Percentiles rank a stretch among this genome's conserved stretches.
These are phyloP conservation scores for Strigomonas galati DNA, from an alignment of 208 protist genomes.

Conservation along the genomic window DNA sequence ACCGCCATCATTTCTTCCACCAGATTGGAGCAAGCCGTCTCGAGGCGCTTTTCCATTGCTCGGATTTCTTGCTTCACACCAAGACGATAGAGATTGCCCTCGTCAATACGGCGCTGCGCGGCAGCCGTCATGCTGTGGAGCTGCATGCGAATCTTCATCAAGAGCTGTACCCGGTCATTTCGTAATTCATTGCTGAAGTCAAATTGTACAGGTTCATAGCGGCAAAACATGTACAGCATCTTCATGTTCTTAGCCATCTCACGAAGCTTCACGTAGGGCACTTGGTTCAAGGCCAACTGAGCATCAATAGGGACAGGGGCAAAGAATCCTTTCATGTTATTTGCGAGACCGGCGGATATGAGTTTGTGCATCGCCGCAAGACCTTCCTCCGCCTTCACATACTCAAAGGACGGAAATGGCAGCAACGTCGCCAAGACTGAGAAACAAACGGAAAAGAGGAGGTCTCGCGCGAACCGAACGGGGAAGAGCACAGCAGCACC, in stretches of 20 bases:
- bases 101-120: conserved; percentile 20
- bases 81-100: neutral
- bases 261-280: conserved; percentile 40
- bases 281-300: conserved; percentile 35
- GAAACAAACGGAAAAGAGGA: conserved; percentile 37
- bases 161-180: conserved; percentile 27
- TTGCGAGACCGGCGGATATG: conserved; percentile 40
- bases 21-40: conserved; percentile 10
- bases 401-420: conserved; percentile 42
- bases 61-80: no score
- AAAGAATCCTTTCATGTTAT: conserved; percentile 55
- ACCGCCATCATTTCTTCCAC: conserved; percentile 44
- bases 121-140: conserved; percentile 44
- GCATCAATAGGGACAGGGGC: conserved; percentile 45
- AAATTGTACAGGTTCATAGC: conserved; percentile 46
- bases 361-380: conserved; percentile 44
- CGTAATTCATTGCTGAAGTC: conserved; percentile 40
- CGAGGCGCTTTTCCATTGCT: conserved; percentile 12
- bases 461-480: conserved; percentile 31
- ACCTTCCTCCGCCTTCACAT: conserved; percentile 25
- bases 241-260: conserved; percentile 17
- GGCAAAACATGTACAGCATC: conserved; percentile 22
- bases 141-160: conserved; percentile 32
- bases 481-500: conserved; percentile 28
- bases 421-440: conserved; percentile 31